Evolutionary conservation across 2,329 filamentous ascomycete species (phyloP).

Genomic region (Botryotinia narcissicola): DNA sequence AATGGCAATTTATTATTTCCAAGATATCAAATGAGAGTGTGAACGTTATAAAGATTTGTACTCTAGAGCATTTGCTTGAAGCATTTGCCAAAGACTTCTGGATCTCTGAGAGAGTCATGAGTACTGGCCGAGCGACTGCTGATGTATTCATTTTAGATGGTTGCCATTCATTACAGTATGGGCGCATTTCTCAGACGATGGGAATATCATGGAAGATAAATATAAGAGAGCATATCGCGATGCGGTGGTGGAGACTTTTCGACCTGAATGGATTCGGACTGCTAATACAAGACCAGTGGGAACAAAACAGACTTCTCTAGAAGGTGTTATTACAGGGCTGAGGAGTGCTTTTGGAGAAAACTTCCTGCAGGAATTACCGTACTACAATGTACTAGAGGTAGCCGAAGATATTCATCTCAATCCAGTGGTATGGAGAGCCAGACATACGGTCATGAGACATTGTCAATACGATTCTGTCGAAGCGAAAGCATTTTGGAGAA

Average conservation of each 20-base stretch:
- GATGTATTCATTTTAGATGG: background rate
- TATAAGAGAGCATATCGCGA: background rate
- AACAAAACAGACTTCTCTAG: background rate
- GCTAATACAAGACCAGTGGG: background rate
- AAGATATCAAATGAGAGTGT: no score
- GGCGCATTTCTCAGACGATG: constrained; percentile 8
- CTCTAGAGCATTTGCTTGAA: no score
- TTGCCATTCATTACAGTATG: constrained; percentile 13
- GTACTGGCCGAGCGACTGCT: background rate
- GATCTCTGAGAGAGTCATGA: background rate
- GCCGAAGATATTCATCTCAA: constrained; percentile 1
- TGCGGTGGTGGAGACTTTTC: constrained; percentile 9
- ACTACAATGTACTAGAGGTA: background rate
- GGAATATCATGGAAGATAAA: background rate
- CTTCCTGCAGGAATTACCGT: background rate
- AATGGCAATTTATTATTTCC: background rate
- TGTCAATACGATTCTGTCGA: constrained; percentile 11
- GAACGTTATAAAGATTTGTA: no score
- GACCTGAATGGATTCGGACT: constrained; percentile 6
- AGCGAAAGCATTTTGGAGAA: constrained; percentile 19
- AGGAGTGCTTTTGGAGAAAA: background rate
- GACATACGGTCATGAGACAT: constrained; percentile 11
- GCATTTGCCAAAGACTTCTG: no score
- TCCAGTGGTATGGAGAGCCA: constrained; percentile 5
- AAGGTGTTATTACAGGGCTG: background rate